Evolutionary conservation across 2,329 filamentous ascomycete genomes (phyloP).

Genomic region (Peltaster fructicola): DNA sequence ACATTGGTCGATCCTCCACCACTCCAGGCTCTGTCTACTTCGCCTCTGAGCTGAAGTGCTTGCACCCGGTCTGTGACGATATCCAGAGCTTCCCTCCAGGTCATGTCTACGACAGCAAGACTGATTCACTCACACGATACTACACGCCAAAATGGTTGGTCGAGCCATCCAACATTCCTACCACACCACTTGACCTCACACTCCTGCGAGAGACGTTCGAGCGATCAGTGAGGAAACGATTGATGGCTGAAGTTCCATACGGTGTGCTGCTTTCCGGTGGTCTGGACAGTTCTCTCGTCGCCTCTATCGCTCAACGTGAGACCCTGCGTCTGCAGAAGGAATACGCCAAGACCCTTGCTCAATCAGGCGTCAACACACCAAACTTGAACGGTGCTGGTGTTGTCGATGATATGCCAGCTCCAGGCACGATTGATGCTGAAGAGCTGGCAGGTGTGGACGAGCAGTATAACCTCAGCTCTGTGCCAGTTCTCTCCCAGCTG

Average conservation of each 20-base stretch:
- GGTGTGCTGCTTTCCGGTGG: conserved; percentile 90
- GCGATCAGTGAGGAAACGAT: conserved; percentile 79
- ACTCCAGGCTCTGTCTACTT: conserved; percentile 82
- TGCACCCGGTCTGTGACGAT: conserved; percentile 87
- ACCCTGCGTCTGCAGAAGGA: conserved; percentile 51
- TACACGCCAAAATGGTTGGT: conserved; percentile 78
- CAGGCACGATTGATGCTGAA: conserved; percentile 33
- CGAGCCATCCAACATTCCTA: conserved; percentile 62
- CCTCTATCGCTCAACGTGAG: conserved; percentile 87
- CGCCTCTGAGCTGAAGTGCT: conserved; percentile 87
- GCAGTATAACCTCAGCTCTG: conserved; percentile 70
- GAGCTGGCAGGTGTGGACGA: conserved; percentile 89
- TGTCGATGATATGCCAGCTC: conserved; percentile 24
- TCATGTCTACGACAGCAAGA: conserved; percentile 90
- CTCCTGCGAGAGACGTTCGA: conserved; percentile 66
- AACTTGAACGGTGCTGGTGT: conserved; percentile 11
- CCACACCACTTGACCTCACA: conserved; percentile 68
- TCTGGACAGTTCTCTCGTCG: conserved; percentile 86
- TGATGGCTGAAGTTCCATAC: conserved; percentile 98
- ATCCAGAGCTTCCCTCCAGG: conserved; percentile 88
- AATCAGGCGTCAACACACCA: conserved; percentile 14
- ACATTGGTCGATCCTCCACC: conserved; percentile 73
- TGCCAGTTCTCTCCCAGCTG: conserved; percentile 82
- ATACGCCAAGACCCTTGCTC: conserved; percentile 21
- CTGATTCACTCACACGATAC: conserved; percentile 68